Base-by-base conservation (phyloP, 768 basidiomycete genomes). In the Tricholoma bakamatsutake region DNA sequence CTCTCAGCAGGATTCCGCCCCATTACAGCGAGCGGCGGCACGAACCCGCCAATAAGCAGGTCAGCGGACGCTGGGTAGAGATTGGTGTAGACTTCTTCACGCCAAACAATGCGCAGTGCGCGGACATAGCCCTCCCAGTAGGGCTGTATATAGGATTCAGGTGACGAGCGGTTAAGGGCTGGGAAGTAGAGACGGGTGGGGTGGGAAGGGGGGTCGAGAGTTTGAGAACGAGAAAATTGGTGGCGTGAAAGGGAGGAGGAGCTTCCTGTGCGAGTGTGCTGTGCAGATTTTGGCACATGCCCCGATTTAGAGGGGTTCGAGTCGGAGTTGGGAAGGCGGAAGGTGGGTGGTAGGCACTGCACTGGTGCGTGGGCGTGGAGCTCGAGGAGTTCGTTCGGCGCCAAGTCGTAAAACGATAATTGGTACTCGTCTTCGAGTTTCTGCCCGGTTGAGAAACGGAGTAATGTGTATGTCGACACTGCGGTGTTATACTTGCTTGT, bases 371-470 rank as follows among this genome's bases (percentile, higher is more conserved):
- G 62, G 12, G 59, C 62, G 50, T 91, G 87, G 15, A 91, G 66
- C 62, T 91, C 89, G 18, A 91, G 75, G 2, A 91, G 75, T 60
- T 90, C 89, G 59, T 82, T 73, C 0, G 84, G 78, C 6, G 73
- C 69, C 18, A 90, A 62, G 39, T 78, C 71, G 62, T 88, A 88
- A 78, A 82, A 85, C 0, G 77, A 69, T 1, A 78, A 63, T 9
- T 72, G 58, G 45, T 78, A 79, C 18, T 85, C 82, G 62, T 89
- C 87, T 62, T 90, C 84, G 30, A 90, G 77, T 12, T 87, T 68
- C 59, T 86, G 78, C 3, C 86, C 85, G 0, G 87, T 87, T 2
- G 86, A 80, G 62, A 84, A 89, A 1, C 83, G 79, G 15, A 88
- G 63, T 11, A 90, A 72, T 0, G 77, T 75, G 66, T 80, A 84